Conservation (phyloP, 495 filamentous ascomycete genomes). For the Penicillium salamii region DNA sequence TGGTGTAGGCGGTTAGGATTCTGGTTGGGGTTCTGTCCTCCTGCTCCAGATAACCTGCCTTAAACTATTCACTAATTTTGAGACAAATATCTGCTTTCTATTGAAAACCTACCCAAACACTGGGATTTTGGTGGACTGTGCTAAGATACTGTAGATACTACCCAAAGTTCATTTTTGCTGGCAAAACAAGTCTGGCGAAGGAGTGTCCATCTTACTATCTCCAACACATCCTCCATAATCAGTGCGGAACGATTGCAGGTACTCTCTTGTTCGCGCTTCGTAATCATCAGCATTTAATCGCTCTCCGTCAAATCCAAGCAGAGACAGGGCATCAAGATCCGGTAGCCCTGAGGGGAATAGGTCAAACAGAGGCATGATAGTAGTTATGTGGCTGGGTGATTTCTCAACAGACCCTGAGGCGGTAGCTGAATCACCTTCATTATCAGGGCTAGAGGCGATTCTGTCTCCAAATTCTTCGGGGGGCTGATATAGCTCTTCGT, state of each 20-base stretch:
- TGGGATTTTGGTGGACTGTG: too few relatives aligned
- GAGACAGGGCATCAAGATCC: conserved; percentile 28
- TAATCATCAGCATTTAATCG: conserved; percentile 13
- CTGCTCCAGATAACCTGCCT: too few relatives aligned
- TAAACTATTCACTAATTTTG: too few relatives aligned
- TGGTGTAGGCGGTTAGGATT: too few relatives aligned
- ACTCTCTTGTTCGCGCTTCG: conserved; percentile 21
- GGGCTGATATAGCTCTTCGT: conserved; percentile 65
- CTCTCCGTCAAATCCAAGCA: conserved; percentile 38
- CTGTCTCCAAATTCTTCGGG: conserved; percentile 59
- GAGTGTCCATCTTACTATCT: conserved; percentile 8
- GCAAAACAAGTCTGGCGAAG: conserved; percentile 35
- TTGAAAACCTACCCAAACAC: too few relatives aligned
- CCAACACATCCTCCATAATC: conserved; percentile 34
- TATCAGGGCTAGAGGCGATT: neutral
- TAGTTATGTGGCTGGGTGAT: conserved; percentile 18
- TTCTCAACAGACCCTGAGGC: conserved; percentile 16
- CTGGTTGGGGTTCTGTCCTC: too few relatives aligned
- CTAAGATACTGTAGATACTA: too few relatives aligned
- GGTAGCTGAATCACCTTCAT: conserved; percentile 2
- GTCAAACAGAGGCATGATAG: conserved; percentile 33
- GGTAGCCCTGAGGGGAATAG: conserved; percentile 32
- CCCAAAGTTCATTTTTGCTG: conserved; percentile 1
- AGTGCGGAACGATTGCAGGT: conserved; percentile 32
- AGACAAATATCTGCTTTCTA: too few relatives aligned